Conservation (phyloP, 371 early-diverging fungal genomes). For the Mortierella sp. region DNA sequence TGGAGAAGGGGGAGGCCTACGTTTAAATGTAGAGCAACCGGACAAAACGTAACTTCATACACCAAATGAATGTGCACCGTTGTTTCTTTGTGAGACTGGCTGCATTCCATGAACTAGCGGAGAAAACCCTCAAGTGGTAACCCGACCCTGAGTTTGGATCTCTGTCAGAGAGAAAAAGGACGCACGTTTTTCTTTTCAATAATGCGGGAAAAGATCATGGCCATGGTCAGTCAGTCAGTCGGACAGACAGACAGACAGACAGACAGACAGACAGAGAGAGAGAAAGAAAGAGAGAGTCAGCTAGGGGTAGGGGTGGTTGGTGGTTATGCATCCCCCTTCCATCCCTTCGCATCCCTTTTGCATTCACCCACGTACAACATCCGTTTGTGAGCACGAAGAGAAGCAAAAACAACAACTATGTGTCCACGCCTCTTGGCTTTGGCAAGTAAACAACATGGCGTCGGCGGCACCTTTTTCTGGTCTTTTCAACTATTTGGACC, state of each 20-base stretch:
- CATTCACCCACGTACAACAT: background rate
- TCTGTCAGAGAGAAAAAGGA: too few species aligned
- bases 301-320: background rate
- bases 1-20: background rate
- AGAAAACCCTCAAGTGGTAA: too few species aligned
- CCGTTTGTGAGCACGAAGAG: background rate
- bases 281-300: background rate
- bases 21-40: background rate
- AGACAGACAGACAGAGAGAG: too few species aligned
- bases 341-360: background rate
- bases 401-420: background rate
- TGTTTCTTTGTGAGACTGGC: too few species aligned
- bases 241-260: background rate
- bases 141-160: too few species aligned
- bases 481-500: background rate
- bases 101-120: too few species aligned
- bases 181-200: too few species aligned
- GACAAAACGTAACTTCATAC: too few species aligned
- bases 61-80: too few species aligned
- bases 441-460: background rate
- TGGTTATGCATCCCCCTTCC: slow-evolving; percentile 2
- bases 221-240: background rate
- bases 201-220: background rate
- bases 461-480: background rate
- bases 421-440: background rate